Evolutionary conservation across 257 asterid species (phyloP).

Genomic region (Penstemon barbatus): DNA sequence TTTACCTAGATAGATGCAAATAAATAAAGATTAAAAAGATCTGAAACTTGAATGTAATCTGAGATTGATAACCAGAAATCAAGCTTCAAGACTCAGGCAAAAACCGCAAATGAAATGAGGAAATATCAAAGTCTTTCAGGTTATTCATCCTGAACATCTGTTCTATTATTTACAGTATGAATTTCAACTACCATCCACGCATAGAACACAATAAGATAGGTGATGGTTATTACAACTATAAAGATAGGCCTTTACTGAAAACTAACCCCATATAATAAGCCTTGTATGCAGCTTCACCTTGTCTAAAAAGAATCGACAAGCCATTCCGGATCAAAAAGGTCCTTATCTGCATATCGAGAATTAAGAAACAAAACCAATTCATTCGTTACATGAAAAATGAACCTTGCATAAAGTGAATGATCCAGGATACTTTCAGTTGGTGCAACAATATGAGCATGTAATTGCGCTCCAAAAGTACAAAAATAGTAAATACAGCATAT

Average conservation of each 20-base stretch:
- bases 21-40: neutral
- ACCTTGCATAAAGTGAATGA: neutral
- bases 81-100: conserved; percentile 13
- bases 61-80: conserved; percentile 21
- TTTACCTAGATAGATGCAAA: neutral
- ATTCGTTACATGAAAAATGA: conserved; percentile 17
- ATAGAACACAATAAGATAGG: neutral
- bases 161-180: neutral
- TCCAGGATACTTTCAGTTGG: conserved; percentile 15
- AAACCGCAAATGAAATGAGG: conserved; percentile 4
- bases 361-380: conserved; percentile 24
- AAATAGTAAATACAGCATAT: conserved; percentile 2
- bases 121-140: conserved; percentile 19
- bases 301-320: conserved; percentile 77
- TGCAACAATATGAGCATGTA: conserved; percentile 8
- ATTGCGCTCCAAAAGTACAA: no score
- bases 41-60: neutral
- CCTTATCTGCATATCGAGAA: conserved; percentile 58
- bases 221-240: neutral
- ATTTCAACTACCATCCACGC: conserved; percentile 2
- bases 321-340: conserved; percentile 96
- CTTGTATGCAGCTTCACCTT: conserved; percentile 90
- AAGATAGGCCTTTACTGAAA: conserved; percentile 23
- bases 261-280: conserved; percentile 81
- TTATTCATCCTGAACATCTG: conserved; percentile 17